Base-by-base conservation (phyloP, 495 filamentous ascomycete genomes). In the Opeltia flavorubescens region DNA sequence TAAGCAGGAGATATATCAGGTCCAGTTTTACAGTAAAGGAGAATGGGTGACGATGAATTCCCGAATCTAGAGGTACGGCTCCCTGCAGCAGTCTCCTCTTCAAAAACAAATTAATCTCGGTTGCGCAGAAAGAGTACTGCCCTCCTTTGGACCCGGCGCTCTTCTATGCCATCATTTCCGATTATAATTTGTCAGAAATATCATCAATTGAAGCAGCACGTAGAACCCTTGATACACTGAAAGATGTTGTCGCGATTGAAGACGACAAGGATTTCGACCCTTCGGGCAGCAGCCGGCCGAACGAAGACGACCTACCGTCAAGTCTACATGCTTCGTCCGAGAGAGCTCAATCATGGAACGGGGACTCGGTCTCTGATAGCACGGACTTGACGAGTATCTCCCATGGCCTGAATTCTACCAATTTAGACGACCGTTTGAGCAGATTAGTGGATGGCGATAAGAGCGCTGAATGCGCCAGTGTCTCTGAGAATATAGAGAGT, bases 211-310 rank as follows among this genome's bases (percentile, higher is more conserved):
- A 64, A 9, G 55, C 63, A 17, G 70, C 75, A n/a, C 66, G 73
- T 6, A 51, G 67, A 17, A 67, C 68, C 2, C 65, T 94, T 1
- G 62, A 78, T 18, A 42, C 60, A 1, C 60, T 94, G 4, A 79
- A 77, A 34, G 62, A 71, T 11, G 62, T 66, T 30, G 85, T 81
- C 0, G 51, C 66, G 20, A 67, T 70, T n/a, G 81, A 89, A 54
- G 80, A 84, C 54, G 66, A 72, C 12, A 74, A 76, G 0, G 78
- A 76, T 0, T 91, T 91, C 57, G 86, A 94, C 49, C 77, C 85
- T 0, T 86, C 82, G 11, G 86, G 83, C 1, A 75, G 77, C 23
- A 71, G 78, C 28, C 38, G 38, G 15, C 20, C 20, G 11, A 17
- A 8, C 15, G 69, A 66, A 4, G 33, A 55, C 18, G 56, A 56